A percentile compares a stretch with the other conserved stretches of the same genome.
phyloP scores from a whole-genome alignment of 2,329 filamentous ascomycete species.

The Colletotrichum salicis region DNA sequence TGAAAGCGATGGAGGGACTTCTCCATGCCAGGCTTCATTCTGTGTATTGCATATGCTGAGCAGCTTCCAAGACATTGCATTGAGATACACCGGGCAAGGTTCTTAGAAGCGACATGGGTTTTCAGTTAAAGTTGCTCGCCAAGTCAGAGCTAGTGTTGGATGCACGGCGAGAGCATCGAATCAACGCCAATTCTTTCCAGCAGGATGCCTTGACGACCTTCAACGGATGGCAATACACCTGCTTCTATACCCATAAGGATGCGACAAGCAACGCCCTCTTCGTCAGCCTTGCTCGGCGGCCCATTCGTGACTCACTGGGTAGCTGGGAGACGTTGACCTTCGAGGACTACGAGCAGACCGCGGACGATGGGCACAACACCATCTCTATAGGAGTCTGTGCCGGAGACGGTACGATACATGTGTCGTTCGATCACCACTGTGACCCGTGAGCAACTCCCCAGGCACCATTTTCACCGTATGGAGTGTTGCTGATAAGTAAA shows the following conservation, averaged over 20 bases:
- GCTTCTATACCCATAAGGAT: conserved; percentile 28
- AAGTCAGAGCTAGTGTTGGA: conserved; percentile 21
- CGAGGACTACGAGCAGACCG: conserved; percentile 29
- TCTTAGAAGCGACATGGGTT: background rate
- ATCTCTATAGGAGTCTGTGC: conserved; percentile 28
- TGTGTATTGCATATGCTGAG: background rate
- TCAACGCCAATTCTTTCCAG: conserved; percentile 34
- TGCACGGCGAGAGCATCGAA: conserved; percentile 29
- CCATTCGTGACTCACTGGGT: background rate
- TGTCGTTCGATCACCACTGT: conserved; percentile 32
- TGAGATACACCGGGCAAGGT: background rate
- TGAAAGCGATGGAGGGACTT: background rate
- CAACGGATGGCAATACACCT: conserved; percentile 30
- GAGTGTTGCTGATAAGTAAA: background rate
- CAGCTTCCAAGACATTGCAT: background rate
- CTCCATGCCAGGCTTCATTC: background rate
- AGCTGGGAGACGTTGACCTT: conserved; percentile 26
- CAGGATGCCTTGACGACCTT: conserved; percentile 31
- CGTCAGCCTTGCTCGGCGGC: conserved; percentile 23
- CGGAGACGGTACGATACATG: conserved; percentile 28
- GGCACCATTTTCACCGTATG: background rate
- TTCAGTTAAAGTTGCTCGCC: conserved; percentile 4
- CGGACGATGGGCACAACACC: conserved; percentile 35
- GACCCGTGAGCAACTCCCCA: conserved; percentile 24
- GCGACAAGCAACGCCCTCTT: conserved; percentile 5